Evolutionary conservation across 2,329 filamentous ascomycete genomes (phyloP), one percentile per base, ranked within the genome.

Genomic region (Ceratocystis lukuohia): DNA sequence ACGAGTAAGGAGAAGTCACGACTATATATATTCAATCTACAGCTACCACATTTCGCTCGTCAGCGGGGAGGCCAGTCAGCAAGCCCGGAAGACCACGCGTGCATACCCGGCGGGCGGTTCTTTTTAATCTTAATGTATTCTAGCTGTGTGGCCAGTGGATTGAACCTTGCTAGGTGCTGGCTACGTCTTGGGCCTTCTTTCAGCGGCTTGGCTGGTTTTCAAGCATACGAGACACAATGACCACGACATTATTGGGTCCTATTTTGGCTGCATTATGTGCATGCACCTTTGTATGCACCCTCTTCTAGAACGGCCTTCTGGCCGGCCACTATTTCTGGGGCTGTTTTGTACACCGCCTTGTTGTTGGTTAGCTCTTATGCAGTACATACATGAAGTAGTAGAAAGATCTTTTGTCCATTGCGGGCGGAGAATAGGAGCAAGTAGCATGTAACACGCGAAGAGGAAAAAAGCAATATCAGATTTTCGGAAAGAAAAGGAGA

Each of bases 1-100:
- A 57, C 53, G 53, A 57, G 53, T 57, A 28, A 57, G 53, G 53
- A 57, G 53, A 57, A 57, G 17, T n/a, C 53, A 33, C 17, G 53
- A 5, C 25, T 15, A 15, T 30, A 30, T 56, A 2, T 30, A 3
- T 57, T 28, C 10, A 30, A 15, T 28, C 22, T 57, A 17, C 22
- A 28, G 28, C 46, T 50, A 50, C 45, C 3, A 2, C 46, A 20
- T n/a, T n/a, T 48, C n/a, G 46, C 46, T n/a, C 22, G 46, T 3
- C n/a, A n/a, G 17, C 7, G 46, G 53, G 25, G 25, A 28, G 8
- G 17, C 22, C 53, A 57, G 53, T 22, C 33, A 37, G 25, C 6
- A 10, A 30, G 25, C 53, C 25, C 53, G 53, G 53, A 57, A 57
- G 25, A 15, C 22, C 20, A 6, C 0, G 10, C 25, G 6, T 57